A percentile compares a stretch with the other conserved stretches of the same genome.
phyloP scores from a whole-genome alignment of 1,139 yeast genomes.

The Pichiaceae sp. region DNA sequence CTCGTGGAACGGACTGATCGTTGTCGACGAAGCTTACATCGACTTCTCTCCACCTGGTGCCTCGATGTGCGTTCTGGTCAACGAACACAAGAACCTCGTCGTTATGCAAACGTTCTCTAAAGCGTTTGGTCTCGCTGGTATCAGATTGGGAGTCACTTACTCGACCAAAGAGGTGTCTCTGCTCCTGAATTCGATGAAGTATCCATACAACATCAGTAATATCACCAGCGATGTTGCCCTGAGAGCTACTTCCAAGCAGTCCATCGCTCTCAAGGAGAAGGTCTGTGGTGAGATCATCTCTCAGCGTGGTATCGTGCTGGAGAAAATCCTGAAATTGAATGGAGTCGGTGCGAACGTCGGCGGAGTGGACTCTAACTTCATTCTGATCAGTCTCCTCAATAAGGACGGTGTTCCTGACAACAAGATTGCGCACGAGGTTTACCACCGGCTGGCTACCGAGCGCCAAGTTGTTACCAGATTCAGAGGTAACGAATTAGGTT shows the following conservation, averaged over 20 bases:
- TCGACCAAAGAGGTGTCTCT: conserved; percentile 51
- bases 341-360: conserved; percentile 74
- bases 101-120: conserved; percentile 90
- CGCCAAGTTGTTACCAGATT: conserved; percentile 80
- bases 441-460: conserved; percentile 59
- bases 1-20: conserved; percentile 69
- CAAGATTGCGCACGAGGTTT: conserved; percentile 58
- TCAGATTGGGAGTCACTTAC: conserved; percentile 77
- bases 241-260: conserved; percentile 57
- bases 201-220: conserved; percentile 89
- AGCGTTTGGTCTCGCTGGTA: conserved; percentile 94
- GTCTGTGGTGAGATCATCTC: conserved; percentile 40
- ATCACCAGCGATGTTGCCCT: conserved; percentile 69
- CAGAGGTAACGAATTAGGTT: conserved; percentile 85
- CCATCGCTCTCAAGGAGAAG: conserved; percentile 50
- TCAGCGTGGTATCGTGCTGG: conserved; percentile 49
- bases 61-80: conserved; percentile 76
- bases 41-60: conserved; percentile 68
- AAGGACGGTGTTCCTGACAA: conserved; percentile 56
- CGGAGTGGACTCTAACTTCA: conserved; percentile 81
- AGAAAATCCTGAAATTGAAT: conserved; percentile 42
- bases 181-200: conserved; percentile 81
- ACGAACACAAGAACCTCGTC: conserved; percentile 71
- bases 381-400: conserved; percentile 64
- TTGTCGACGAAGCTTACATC: conserved; percentile 91